Base-by-base conservation (phyloP, 768 basidiomycete species). In the Termitomyces sp. region DNA sequence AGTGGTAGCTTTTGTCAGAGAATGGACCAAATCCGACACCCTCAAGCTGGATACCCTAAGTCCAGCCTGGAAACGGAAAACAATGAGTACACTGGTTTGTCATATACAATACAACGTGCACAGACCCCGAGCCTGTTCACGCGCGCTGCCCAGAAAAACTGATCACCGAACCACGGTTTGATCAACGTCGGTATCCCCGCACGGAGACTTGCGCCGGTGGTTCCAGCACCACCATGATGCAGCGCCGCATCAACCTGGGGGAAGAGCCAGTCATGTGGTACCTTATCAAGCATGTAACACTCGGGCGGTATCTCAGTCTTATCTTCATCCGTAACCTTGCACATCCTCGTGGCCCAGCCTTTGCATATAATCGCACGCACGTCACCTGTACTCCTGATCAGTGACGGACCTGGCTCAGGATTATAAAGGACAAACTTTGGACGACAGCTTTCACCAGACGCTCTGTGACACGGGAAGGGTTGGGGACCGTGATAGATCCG, bases 141-240 rank as follows among this genome's bases (percentile, higher is more conserved):
- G n/a, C 84, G 70, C 6, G 77, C 75, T 2, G 82, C 84, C 85
- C 85, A 85, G 68, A 85, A 85, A 64, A 74, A 84, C 61, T 86
- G 84, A 63, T 85, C 84, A 16, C 85, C 86, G 64, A 87, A 88
- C 82, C 82, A 88, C 1, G 86, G 85, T 61, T 82, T 83, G 65
- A 88, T 87, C 58, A 87, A 61, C 1, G 86, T 88, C 2, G 86
- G 86, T 33, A 86, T 75, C 1, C 85, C 85, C 38, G 82, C 81
- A 66, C 82, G 77, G 60, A 88, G 69, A 65, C 81, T 84, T 2
- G 86, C 86, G 0, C 85, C 86, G 0, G 86, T 87, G 0, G 86
- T 88, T 13, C 86, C 87, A 5, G 86, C 86, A 8, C 87, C 87
- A 22, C 86, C 86, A 60, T 88, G 85, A 69, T 86, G 86, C 44